Conservation (phyloP, 2,329 filamentous ascomycete species). For the Ophiostoma sp. region DNA sequence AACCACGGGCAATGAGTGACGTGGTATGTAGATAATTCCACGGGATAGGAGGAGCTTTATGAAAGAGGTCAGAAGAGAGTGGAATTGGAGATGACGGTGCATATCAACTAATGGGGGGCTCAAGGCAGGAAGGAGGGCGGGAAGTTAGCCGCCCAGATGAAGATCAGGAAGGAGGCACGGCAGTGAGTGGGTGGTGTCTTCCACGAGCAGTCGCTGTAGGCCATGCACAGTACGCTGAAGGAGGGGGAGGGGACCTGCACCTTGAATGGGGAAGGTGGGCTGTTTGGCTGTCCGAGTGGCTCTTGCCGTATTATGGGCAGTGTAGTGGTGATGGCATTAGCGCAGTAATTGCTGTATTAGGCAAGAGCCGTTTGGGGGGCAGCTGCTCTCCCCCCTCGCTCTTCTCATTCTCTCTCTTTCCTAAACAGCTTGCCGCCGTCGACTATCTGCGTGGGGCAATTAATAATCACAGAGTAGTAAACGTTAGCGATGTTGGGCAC, state of each 20-base stretch:
- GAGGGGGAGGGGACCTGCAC: slow-evolving; percentile 1
- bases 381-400: too few species aligned
- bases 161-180: slow-evolving; percentile 11
- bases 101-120: not conserved
- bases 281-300: slow-evolving; percentile 15
- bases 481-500: not conserved
- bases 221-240: not conserved
- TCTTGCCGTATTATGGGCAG: slow-evolving; percentile 10
- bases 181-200: slow-evolving; percentile 13
- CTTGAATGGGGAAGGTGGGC: slow-evolving; percentile 20
- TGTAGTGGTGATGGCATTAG: slow-evolving; percentile 5
- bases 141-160: slow-evolving; percentile 16
- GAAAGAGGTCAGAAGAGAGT: not conserved
- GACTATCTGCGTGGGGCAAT: slow-evolving; percentile 8
- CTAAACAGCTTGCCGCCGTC: slow-evolving; percentile 17
- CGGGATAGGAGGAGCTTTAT: not conserved
- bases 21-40: not conserved
- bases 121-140: not conserved
- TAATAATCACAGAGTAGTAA: not conserved
- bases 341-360: slow-evolving; percentile 11
- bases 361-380: slow-evolving; percentile 15
- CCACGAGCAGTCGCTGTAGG: not conserved
- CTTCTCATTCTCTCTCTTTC: not conserved
- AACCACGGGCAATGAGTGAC: not conserved
- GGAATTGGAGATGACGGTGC: not conserved